Evolutionary conservation across 306 rosid species (phyloP), one percentile per base, ranked within the genome.

Genomic region (Notholithocarpus densiflorus): DNA sequence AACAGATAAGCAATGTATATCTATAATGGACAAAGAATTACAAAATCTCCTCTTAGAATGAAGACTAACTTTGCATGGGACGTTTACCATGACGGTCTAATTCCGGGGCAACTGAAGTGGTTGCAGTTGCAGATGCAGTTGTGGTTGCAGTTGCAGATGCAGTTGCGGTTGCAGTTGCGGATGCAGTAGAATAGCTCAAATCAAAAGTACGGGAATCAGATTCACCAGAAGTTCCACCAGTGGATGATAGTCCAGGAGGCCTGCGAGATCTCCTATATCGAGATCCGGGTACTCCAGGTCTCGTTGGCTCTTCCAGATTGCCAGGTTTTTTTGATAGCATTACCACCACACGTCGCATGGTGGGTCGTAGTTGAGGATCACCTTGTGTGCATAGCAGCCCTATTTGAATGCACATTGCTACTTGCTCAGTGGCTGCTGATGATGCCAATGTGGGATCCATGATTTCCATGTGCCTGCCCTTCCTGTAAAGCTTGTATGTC

Each of bases 401-500:
- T 23, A 83, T 66, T 66, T 80, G 85, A 83, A 82, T 70, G 60
- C 84, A 95, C 92, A 86, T 89, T 0, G 88, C 75, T 53, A 91
- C 90, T 82, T 91, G 93, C 26, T 93, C 99, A 0, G 78, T 71
- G 37, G 10, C 84, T 31, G 86, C 89, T 0, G 93, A 81, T 27
- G 84, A 37, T 66, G 88, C 94, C 48, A 95, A 66, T 18, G 82
- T 4, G 0, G 93, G 59, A 75, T 95, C 99, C 81, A 93, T 78
- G 5, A 95, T 82, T 59, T 95, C 99, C 83, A 90, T 52, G 83
- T 94, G 77, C 76, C 78, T 91, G 43, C 94, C 94, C 83, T 88
- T 95, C 89, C 88, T 95, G 92, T 90, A 88, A 68, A 88, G 86
- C 87, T 88, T 93, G 90, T 93, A 95, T 78, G 96, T 88, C 99